Conservation (phyloP, 805 yeast species). For the Wickerhamiella parazyma region DNA sequence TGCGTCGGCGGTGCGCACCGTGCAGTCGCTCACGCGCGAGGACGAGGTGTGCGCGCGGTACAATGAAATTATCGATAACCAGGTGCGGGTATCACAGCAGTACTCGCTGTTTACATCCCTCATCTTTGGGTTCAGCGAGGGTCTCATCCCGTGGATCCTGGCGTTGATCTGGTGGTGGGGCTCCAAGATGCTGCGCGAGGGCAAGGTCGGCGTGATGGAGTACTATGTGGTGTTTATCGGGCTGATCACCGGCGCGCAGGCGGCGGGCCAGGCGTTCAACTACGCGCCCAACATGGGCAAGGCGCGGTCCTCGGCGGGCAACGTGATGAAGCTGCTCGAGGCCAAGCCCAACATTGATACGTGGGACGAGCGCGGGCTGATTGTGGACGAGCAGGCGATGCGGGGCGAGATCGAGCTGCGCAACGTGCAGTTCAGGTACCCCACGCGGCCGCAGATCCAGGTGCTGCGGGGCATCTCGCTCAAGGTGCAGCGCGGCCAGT, state of each 20-base stretch:
- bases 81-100: constrained; percentile 22
- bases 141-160: constrained; percentile 29
- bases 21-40: constrained; percentile 30
- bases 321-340: constrained; percentile 24
- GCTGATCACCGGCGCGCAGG: constrained; percentile 31
- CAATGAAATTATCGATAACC: constrained; percentile 20
- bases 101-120: constrained; percentile 24
- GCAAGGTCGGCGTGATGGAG: constrained; percentile 22
- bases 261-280: constrained; percentile 32
- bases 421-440: constrained; percentile 52
- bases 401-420: constrained; percentile 41
- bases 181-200: constrained; percentile 25
- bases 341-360: constrained; percentile 27
- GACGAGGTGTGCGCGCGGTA: constrained; percentile 26
- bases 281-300: constrained; percentile 33
- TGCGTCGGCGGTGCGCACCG: constrained; percentile 30
- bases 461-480: constrained; percentile 41
- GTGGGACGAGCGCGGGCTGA: constrained; percentile 22
- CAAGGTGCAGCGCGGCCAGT: constrained; percentile 34
- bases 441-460: constrained; percentile 38
- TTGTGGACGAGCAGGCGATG: constrained; percentile 23
- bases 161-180: constrained; percentile 35
- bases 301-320: constrained; percentile 28
- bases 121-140: constrained; percentile 29
- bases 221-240: constrained; percentile 30